Evolutionary conservation across 2,329 filamentous ascomycete species (phyloP).

Genomic region (Calonectria hawksworthii): DNA sequence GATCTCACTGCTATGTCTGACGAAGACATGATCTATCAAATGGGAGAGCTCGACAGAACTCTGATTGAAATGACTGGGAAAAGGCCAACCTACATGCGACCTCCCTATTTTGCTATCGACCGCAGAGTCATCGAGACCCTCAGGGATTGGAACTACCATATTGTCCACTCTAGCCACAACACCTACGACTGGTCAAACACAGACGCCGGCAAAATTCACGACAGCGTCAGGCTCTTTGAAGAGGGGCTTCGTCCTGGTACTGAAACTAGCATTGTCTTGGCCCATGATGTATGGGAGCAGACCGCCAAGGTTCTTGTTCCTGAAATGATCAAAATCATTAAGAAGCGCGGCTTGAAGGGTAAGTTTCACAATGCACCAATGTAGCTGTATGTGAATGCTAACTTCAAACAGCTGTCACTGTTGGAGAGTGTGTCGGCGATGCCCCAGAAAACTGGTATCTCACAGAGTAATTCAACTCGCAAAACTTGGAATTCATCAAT

Average conservation of each 20-base stretch:
- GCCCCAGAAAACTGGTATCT: neutral
- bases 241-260: neutral
- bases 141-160: neutral
- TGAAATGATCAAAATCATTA: neutral
- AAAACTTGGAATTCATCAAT: neutral
- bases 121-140: neutral
- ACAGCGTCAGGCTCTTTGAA: neutral
- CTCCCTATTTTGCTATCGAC: neutral
- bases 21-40: neutral
- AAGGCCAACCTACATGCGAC: neutral
- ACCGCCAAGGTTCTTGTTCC: neutral
- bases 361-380: neutral
- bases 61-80: neutral
- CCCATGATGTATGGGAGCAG: neutral
- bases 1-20: neutral
- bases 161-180: neutral
- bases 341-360: neutral
- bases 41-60: neutral
- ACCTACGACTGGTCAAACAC: neutral
- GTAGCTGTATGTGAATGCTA: neutral
- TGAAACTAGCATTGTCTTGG: neutral
- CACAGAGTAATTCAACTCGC: neutral
- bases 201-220: neutral
- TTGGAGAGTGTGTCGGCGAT: neutral
- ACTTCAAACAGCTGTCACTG: neutral